Evolutionary conservation across 2,329 filamentous ascomycete genomes (phyloP).

Genomic region (Trichoderma pleuroti): DNA sequence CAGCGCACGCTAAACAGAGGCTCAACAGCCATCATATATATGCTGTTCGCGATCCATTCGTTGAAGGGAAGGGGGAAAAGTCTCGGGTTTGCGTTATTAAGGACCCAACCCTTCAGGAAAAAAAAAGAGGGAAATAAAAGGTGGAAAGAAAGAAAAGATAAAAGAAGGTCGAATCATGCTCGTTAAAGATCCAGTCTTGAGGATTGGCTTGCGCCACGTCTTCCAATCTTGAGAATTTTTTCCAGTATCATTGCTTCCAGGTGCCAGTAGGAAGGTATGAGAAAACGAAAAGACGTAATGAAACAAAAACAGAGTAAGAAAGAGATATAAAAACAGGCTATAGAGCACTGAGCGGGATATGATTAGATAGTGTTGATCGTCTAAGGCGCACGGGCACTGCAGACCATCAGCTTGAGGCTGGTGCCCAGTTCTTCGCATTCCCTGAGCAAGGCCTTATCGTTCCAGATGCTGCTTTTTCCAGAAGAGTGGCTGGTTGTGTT

Average conservation of each 20-base stretch:
- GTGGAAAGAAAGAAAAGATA: background rate
- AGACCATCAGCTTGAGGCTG: slow-evolving; percentile 86
- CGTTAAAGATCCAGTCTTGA: slow-evolving; percentile 13
- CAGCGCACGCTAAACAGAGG: slow-evolving; percentile 7
- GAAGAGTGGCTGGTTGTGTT: slow-evolving; percentile 49
- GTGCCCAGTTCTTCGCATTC: slow-evolving; percentile 87
- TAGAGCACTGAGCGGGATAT: background rate
- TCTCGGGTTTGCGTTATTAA: background rate
- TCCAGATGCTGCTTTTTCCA: slow-evolving; percentile 70
- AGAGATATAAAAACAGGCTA: background rate
- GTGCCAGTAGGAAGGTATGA: background rate
- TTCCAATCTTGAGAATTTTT: slow-evolving; percentile 13
- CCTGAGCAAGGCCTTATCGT: slow-evolving; percentile 66
- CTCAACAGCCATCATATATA: background rate
- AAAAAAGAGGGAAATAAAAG: background rate
- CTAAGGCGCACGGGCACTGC: slow-evolving; percentile 79
- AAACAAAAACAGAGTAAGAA: background rate
- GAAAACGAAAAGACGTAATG: background rate
- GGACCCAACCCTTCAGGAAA: background rate
- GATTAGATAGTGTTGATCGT: slow-evolving; percentile 47
- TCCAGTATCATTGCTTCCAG: background rate
- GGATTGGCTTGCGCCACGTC: slow-evolving; percentile 19
- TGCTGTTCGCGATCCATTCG: background rate
- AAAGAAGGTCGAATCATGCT: background rate
- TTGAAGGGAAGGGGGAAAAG: background rate